Evolutionary conservation across 352 stramenopile genomes (phyloP).

Genomic region (Elongisporangium anandrum): DNA sequence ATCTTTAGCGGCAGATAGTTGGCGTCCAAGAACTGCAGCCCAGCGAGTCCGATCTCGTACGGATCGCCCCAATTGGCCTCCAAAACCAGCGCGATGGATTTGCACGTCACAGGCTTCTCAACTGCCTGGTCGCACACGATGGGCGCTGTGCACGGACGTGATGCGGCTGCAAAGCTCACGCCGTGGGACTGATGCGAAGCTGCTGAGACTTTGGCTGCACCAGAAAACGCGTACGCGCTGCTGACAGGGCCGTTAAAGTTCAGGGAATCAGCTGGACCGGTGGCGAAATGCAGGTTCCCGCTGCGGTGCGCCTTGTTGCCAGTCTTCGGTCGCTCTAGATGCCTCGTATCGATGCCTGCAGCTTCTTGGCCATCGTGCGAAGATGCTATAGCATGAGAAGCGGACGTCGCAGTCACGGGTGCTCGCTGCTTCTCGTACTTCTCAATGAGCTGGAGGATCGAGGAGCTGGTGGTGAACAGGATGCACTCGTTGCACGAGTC

Average conservation of each 20-base stretch:
- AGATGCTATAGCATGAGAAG: neutral
- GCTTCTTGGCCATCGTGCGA: neutral
- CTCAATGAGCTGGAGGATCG: slow-evolving; percentile 74
- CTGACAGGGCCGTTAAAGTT: neutral
- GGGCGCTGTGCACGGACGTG: slow-evolving; percentile 55
- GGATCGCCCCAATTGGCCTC: slow-evolving; percentile 73
- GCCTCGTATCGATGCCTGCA: slow-evolving; percentile 9
- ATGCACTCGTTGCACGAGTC: slow-evolving; percentile 80
- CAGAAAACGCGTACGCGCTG: neutral
- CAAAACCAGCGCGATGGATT: slow-evolving; percentile 44
- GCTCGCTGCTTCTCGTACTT: slow-evolving; percentile 65
- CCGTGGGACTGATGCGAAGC: neutral
- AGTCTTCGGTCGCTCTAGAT: slow-evolving; percentile 46
- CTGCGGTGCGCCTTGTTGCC: slow-evolving; percentile 33
- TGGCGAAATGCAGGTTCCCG: neutral
- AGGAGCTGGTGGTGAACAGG: slow-evolving; percentile 74
- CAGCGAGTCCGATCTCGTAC: slow-evolving; percentile 56
- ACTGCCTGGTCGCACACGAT: slow-evolving; percentile 37
- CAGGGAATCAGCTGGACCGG: neutral
- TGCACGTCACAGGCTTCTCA: slow-evolving; percentile 41
- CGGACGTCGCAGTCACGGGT: neutral
- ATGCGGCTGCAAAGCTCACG: neutral
- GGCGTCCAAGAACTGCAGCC: slow-evolving; percentile 54
- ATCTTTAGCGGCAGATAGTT: slow-evolving; percentile 42
- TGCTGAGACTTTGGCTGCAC: neutral